Conservation (phyloP, 139 green algal genomes). For the Diplosphaera chodatii region DNA sequence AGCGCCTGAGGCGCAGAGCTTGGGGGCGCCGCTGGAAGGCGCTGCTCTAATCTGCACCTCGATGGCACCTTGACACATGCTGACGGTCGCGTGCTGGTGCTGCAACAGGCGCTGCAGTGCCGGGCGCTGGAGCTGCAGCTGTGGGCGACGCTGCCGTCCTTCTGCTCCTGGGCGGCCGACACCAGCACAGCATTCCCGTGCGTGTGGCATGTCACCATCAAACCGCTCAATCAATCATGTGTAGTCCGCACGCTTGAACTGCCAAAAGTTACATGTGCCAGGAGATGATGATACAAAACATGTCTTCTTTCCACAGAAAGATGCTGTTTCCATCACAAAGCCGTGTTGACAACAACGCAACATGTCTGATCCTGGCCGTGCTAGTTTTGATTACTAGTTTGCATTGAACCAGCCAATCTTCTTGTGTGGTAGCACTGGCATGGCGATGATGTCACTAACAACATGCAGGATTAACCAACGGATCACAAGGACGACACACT, state of each 20-base stretch:
- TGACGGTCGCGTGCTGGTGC: too few species aligned
- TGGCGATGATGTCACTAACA: neutral
- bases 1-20: too few species aligned
- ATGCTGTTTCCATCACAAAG: neutral
- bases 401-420: too few species aligned
- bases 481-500: neutral
- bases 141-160: constrained; percentile 78
- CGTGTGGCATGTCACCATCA: too few species aligned
- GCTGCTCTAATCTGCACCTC: too few species aligned
- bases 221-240: too few species aligned
- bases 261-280: neutral
- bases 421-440: too few species aligned
- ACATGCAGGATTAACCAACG: constrained; percentile 2
- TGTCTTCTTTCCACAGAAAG: constrained; percentile 1
- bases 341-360: neutral
- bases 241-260: too few species aligned
- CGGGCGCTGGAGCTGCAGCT: constrained; percentile 54
- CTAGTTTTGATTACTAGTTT: too few species aligned
- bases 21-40: too few species aligned
- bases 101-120: constrained; percentile 52
- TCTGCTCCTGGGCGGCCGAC: constrained; percentile 72
- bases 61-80: too few species aligned
- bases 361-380: neutral
- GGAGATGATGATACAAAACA: neutral
- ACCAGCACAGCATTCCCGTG: constrained; percentile 23